Evolutionary conservation across 2,329 filamentous ascomycete species (phyloP).

Genomic region (Xylaria sp.): DNA sequence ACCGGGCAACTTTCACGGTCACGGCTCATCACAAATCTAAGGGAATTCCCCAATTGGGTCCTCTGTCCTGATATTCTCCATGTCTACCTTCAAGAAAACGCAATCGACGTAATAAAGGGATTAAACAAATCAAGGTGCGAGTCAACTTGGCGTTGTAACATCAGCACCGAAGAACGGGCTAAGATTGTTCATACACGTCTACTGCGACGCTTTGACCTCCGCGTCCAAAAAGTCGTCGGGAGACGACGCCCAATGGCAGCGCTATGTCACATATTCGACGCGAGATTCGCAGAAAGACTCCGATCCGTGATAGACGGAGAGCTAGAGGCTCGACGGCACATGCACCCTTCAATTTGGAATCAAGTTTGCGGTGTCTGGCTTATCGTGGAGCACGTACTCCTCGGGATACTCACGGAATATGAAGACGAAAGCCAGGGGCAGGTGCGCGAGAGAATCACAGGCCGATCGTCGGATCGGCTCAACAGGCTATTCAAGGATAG

Average conservation of each 20-base stretch:
- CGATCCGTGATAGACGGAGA: background rate
- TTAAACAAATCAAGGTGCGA: background rate
- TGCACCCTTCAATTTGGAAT: constrained; percentile 4
- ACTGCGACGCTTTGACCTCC: background rate
- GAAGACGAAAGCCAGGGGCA: background rate
- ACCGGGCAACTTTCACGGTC: background rate
- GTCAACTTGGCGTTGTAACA: background rate
- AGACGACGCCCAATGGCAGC: background rate
- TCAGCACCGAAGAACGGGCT: background rate
- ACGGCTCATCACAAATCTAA: background rate
- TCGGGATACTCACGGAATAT: background rate
- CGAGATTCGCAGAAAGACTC: background rate
- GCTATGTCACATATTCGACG: background rate
- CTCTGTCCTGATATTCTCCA: background rate
- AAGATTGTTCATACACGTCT: constrained; percentile 1
- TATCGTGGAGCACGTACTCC: background rate
- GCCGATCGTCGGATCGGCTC: background rate
- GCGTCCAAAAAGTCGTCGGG: background rate
- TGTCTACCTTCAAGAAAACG: background rate
- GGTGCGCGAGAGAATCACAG: background rate
- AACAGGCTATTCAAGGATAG: background rate
- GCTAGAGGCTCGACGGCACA: background rate
- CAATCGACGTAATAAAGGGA: background rate
- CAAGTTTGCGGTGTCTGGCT: constrained; percentile 8
- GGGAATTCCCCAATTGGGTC: constrained; percentile 4